Percentiles rank a stretch among this genome's conserved stretches.
Conservation (phyloP, 1,284 basidiomycete genomes). For the Leccinum fallax region DNA sequence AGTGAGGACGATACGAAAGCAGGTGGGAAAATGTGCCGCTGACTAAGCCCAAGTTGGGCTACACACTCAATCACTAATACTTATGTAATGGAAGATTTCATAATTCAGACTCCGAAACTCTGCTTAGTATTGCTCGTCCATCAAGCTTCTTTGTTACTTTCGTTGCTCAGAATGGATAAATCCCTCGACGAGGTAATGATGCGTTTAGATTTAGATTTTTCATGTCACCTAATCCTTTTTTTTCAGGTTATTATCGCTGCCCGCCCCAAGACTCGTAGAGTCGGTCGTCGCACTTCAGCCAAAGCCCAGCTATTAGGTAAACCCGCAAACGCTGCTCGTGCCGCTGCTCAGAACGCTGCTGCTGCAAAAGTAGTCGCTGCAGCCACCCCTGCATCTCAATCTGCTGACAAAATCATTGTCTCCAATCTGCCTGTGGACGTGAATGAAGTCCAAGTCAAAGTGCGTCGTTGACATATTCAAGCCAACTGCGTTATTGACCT, state of each 20-base stretch:
- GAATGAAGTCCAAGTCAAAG: constrained; percentile 91
- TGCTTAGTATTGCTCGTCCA: not conserved
- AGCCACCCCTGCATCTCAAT: constrained; percentile 40
- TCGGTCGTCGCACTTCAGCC: constrained; percentile 45
- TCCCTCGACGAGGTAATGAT: constrained; percentile 80
- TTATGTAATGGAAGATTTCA: no score
- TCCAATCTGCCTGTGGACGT: constrained; percentile 96
- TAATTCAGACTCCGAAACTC: not conserved
- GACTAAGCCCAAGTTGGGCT: not conserved
- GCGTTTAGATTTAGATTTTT: constrained; percentile 29
- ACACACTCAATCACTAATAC: no score
- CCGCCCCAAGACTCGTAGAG: constrained; percentile 56
- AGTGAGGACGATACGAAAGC: not conserved
- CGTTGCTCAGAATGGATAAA: constrained; percentile 67
- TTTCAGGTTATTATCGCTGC: constrained; percentile 80
- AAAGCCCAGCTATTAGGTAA: constrained; percentile 61
- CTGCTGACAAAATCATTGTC: constrained; percentile 91
- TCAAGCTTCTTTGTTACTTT: not conserved
- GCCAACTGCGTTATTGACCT: constrained; percentile 11
- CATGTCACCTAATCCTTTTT: constrained; percentile 23
- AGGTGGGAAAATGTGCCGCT: not conserved
- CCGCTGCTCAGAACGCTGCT: constrained; percentile 43
- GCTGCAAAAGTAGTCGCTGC: constrained; percentile 43
- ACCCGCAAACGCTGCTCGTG: constrained; percentile 51
- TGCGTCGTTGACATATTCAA: constrained; percentile 39